Evolutionary conservation across 192 early-diverging fungal species (phyloP), one percentile per base, ranked within the genome.

Genomic region (Linnemannia elongata): DNA sequence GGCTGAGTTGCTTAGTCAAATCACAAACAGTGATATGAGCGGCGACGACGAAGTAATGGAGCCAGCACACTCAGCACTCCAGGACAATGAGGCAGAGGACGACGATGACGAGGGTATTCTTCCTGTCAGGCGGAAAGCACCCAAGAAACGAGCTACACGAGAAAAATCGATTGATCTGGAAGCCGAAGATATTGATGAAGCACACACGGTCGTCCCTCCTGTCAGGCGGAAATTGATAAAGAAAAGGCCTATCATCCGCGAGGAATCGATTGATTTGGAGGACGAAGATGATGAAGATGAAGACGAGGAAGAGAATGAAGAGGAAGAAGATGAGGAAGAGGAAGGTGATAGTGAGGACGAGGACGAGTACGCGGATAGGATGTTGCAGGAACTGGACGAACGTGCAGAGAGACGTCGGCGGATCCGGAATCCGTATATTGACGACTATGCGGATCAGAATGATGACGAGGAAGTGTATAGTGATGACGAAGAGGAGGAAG

Each of bases 21-120:
- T 86, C 27, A 86, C 79, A 1, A 86, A 86, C 42, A 86, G 84
- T 27, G 84, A 86, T 36, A 86, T 86, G 75, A 86, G 84, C 17
- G 77, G 79, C 24, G 77, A 82, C 0, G 73, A 86, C 24, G 83
- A 77, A 24, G 49, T 41, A 2, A 71, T 76, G 30, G 10, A 66
- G 60, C 27, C 60, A 27, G 12, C 1, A 10, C 27, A 13, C 2
- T 66, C 30, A 12, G 30, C 27, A 33, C 24, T 66, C 27, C 60
- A 60, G 6, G 60, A 30, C 9, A 15, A 33, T 66, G 60, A 35
- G 3, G 60, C 27, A 12, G 60, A 66, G 27, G 60, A 66, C 9
- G 55, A 27, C 24, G 60, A 66, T 66, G 60, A 66, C 12, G 60
- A 66, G 12, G 60, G 60, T 5, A 66, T 66, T 66, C 60, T 33